A percentile compares a stretch with the other conserved stretches of the same genome.
phyloP scores from a whole-genome alignment of 73 alveolate species.

The Paramecium tetraurelia region DNA sequence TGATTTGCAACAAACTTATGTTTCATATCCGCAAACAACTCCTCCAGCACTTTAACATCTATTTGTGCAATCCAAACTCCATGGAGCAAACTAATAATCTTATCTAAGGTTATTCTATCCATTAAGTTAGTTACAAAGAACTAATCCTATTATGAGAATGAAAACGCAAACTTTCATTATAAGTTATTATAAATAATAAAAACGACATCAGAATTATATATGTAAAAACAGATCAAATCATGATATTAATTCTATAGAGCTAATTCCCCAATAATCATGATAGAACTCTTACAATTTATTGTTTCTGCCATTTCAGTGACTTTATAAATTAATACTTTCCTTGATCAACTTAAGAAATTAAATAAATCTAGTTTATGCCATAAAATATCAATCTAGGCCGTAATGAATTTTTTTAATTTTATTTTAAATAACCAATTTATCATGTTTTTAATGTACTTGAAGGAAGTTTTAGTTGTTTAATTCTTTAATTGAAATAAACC shows the following conservation, averaged over 20 bases:
- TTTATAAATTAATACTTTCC: too few relatives aligned
- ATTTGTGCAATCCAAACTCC: conserved; percentile 47
- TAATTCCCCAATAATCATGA: not conserved
- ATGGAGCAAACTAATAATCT: conserved; percentile 13
- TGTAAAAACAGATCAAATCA: not conserved
- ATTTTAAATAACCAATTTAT: too few relatives aligned
- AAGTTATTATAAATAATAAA: not conserved
- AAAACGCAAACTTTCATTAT: not conserved
- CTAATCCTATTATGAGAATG: not conserved
- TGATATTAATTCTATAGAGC: not conserved
- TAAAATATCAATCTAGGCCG: too few relatives aligned
- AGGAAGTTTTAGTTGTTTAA: too few relatives aligned
- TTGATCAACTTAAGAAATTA: too few relatives aligned
- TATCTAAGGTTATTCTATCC: conserved; percentile 5
- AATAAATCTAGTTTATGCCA: too few relatives aligned
- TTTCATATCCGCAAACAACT: conserved; percentile 34
- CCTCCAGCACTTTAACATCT: conserved; percentile 28
- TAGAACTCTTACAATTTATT: not conserved
- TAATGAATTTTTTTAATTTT: not conserved
- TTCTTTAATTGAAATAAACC: too few relatives aligned
- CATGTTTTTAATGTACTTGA: too few relatives aligned
- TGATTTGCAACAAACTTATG: conserved; percentile 22
- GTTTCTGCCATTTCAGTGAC: not conserved
- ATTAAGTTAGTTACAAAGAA: not conserved
- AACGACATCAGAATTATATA: not conserved